These are phyloP conservation scores for Calonectria hongkongensis DNA, from an alignment of 2,329 filamentous ascomycete species.

Conservation along the genomic window DNA sequence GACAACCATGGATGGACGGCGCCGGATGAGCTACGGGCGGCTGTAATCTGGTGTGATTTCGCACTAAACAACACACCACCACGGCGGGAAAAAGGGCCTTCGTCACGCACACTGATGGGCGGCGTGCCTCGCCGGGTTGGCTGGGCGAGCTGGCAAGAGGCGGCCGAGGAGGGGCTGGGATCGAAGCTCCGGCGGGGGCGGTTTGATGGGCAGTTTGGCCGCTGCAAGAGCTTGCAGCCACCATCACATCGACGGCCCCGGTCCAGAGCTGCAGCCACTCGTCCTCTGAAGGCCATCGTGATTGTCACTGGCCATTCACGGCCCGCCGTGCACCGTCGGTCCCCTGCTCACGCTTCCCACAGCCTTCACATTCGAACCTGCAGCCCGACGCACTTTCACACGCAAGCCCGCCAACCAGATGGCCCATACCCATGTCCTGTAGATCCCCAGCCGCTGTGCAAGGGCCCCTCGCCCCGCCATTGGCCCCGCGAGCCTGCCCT, in stretches of 20 bases:
- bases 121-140: slow-evolving; percentile 13
- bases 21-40: slow-evolving; percentile 26
- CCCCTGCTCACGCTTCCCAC: slow-evolving; percentile 2
- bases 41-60: slow-evolving; percentile 34
- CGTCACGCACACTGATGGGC: slow-evolving; percentile 14
- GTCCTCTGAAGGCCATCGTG: background rate
- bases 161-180: background rate
- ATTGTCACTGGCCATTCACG: slow-evolving; percentile 7
- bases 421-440: slow-evolving; percentile 17
- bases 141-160: background rate
- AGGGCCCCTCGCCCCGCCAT: slow-evolving; percentile 24
- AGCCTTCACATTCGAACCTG: slow-evolving; percentile 15
- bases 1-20: background rate
- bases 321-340: background rate
- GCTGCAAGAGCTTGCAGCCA: slow-evolving; percentile 21
- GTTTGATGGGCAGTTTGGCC: background rate
- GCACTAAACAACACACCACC: slow-evolving; percentile 31
- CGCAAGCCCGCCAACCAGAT: slow-evolving; percentile 12
- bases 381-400: slow-evolving; percentile 12
- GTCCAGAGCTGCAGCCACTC: slow-evolving; percentile 6
- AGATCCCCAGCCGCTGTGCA: slow-evolving; percentile 34
- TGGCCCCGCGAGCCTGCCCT: background rate
- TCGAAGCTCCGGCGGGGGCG: background rate
- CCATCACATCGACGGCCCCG: background rate
- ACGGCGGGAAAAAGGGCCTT: background rate